Evolutionary conservation across 73 alveolate species (phyloP).

Genomic region (Paramecium sexaurelia): DNA sequence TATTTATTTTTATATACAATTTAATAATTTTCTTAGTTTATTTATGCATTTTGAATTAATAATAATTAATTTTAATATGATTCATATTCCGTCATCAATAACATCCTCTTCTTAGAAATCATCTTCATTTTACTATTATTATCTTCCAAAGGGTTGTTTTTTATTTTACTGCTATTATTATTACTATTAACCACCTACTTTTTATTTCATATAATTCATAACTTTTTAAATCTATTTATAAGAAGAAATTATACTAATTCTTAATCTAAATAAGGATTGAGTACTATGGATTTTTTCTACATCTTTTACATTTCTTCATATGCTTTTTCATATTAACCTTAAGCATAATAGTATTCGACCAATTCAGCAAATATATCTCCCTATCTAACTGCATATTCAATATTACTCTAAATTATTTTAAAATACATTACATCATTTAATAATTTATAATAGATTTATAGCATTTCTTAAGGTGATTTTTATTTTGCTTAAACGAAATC

Average conservation of each 20-base stretch:
- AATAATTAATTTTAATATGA: background rate
- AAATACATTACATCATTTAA: slow-evolving; percentile 59
- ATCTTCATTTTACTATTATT: slow-evolving; percentile 12
- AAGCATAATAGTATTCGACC: slow-evolving; percentile 75
- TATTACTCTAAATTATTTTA: slow-evolving; percentile 69
- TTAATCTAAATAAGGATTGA: slow-evolving; percentile 87
- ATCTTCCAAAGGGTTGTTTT: background rate
- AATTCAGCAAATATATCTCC: slow-evolving; percentile 92
- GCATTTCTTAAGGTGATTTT: slow-evolving; percentile 85
- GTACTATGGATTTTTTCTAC: slow-evolving; percentile 76
- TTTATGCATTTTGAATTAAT: background rate
- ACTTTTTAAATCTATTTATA: background rate
- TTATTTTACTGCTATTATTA: background rate
- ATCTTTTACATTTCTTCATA: slow-evolving; percentile 75
- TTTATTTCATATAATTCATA: slow-evolving; percentile 15
- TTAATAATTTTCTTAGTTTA: too few species aligned
- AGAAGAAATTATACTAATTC: slow-evolving; percentile 72
- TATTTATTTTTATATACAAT: too few species aligned
- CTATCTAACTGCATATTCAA: slow-evolving; percentile 89
- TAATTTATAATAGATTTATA: slow-evolving; percentile 81
- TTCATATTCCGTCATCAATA: slow-evolving; percentile 45
- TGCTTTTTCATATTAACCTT: slow-evolving; percentile 75
- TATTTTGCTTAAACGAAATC: slow-evolving; percentile 87
- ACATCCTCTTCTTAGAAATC: slow-evolving; percentile 53
- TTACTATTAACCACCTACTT: slow-evolving; percentile 5